Base-by-base conservation (phyloP, 2,329 filamentous ascomycete genomes). In the Phaeosphaeriaceae sp. region DNA sequence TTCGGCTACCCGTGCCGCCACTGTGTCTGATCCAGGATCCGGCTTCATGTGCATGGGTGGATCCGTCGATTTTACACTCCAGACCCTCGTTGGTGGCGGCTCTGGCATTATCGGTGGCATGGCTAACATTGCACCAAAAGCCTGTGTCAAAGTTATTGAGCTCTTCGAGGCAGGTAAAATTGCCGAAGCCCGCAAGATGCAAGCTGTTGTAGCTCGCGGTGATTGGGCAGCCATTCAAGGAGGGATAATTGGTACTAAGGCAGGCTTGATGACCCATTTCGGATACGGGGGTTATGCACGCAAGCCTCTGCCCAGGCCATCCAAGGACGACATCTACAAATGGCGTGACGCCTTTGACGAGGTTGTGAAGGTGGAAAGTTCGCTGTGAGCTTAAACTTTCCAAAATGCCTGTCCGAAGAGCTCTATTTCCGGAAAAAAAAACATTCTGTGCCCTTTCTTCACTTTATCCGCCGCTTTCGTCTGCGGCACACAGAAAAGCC, bases 31-130 rank as follows among this genome's bases (percentile, higher is more conserved):
- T 29, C 61, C 70, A 15, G 74, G 72, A n/a, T 74, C 71, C 70
- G 81, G 75, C 12, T 91, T 91, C 77, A 79, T 88, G 67, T 87
- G 87, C 50, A 83, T 88, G 62, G 88, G 87, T 34, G 88, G 89
- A 46, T 87, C 84, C 40, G 87, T 87, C 43, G 88, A 92, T 74
- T 90, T 90, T 71, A 87, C 85, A 11, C 73, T 91, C 11, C 88
- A 90, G 70, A 86, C 85, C 1, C 72, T 90, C 32, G 79, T 88
- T 35, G 87, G 84, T 3, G 88, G 88, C 18, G 88, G 86, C 3
- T 83, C 87, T 48, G 88, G 89, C 28, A 82, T 89, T 63, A 87
- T 92, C 54, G 85, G 84, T 12, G 89, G 88, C 11, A 78, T 88
- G 46, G 89, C 82, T 23, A 92, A 92, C 70, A 77, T 92, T 36